Evolutionary conservation across 2,329 filamentous ascomycete genomes (phyloP).

Genomic region (Calonectria multiphialidica): DNA sequence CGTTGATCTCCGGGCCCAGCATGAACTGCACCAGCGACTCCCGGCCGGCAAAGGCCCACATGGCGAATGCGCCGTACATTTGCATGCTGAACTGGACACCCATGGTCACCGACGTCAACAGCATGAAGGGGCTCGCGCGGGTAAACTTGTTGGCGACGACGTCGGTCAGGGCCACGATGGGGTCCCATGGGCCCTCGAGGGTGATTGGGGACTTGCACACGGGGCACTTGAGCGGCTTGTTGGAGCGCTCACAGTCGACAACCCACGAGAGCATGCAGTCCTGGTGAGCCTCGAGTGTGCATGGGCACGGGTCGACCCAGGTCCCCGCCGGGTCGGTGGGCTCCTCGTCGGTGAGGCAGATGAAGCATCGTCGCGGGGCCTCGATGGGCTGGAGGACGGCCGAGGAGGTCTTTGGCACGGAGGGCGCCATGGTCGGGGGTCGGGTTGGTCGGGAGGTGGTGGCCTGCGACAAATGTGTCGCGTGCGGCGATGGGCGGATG

Average conservation of each 20-base stretch:
- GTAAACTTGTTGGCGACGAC: slow-evolving; percentile 67
- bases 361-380: slow-evolving; percentile 66
- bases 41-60: slow-evolving; percentile 65
- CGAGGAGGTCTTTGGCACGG: slow-evolving; percentile 1
- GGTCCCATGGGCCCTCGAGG: slow-evolving; percentile 80
- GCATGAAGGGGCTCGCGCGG: slow-evolving; percentile 70
- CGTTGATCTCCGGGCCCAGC: slow-evolving; percentile 47
- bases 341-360: slow-evolving; percentile 70
- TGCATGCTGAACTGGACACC: slow-evolving; percentile 65
- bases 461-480: slow-evolving; percentile 9
- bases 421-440: not conserved
- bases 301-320: slow-evolving; percentile 93
- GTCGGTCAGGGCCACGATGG: slow-evolving; percentile 76
- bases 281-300: slow-evolving; percentile 91
- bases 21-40: slow-evolving; percentile 58
- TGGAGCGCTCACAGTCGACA: slow-evolving; percentile 81
- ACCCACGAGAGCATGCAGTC: slow-evolving; percentile 92
- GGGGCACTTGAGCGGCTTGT: slow-evolving; percentile 82
- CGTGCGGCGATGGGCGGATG: slow-evolving; percentile 9
- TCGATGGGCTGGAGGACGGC: slow-evolving; percentile 32
- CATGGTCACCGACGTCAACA: slow-evolving; percentile 69
- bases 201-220: slow-evolving; percentile 89
- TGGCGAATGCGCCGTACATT: slow-evolving; percentile 64
- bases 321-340: slow-evolving; percentile 60
- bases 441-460: not conserved